Evolutionary conservation across 148 eudicot species (phyloP), one percentile per base, ranked within the genome.

Genomic region (Polygonum maritimum): DNA sequence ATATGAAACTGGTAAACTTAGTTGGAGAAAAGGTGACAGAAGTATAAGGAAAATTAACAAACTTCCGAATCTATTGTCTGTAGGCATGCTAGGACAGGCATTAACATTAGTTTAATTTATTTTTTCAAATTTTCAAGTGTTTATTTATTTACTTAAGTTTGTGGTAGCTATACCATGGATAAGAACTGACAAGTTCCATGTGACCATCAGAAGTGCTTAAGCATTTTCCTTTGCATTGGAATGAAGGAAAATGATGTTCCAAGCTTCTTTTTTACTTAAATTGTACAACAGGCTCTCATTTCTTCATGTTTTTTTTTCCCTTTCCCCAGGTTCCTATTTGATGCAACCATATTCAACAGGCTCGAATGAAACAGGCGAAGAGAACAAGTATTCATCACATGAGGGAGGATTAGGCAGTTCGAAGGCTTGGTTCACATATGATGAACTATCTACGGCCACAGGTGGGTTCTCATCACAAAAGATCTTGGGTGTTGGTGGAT

Each of bases 401-500:
- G 94, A 90, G 18, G 49, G 75, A 36, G 91, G 89, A 41, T 18
- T 95, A 48, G 92, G 90, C 40, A 80, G 77, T 78, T 82, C 94
- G 52, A 87, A 82, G 78, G 78, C 91, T 49, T 90, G 90, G 86
- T 95, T 95, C 84, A 80, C 91, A 13, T 95, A 90, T 48, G 94
- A 95, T 69, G 96, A 95, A 75, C 77, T 95, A 81, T 33, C 83
- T 48, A 54, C 67, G 31, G 98, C 97, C 39, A 92, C 98, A 57
- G 76, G 85, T 83, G 94, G 96, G 1, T 95, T 92, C 81, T 84
- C 96, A 60, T 69, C 88, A 57, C 75, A 87, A 38, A 90, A 89
- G 75, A 75, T 92, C 75, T 75, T 95, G 81, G 98, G 98, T 36
- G 86, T 88, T 79, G 98, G 98, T 74, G 98, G 98, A 72, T 95